Evolutionary conservation across 768 basidiomycete genomes (phyloP), one percentile per base, ranked within the genome.

Genomic region (Rubroboletus pulcherrimus): DNA sequence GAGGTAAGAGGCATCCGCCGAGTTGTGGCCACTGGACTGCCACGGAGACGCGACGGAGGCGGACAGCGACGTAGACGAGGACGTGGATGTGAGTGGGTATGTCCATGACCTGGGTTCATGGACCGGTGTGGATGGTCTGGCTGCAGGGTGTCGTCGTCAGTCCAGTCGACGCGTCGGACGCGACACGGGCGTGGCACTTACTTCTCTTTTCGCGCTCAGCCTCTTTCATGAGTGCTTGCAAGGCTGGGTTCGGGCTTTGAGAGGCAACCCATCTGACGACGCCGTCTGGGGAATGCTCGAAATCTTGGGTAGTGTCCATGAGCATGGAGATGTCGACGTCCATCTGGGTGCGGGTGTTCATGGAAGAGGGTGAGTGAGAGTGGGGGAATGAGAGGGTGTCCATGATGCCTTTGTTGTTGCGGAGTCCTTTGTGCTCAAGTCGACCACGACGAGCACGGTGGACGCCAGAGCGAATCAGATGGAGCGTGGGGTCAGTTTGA

Each of bases 221-320:
- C 45, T 68, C 67, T n/a, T 33, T 57, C 37, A 68, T 65, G 52
- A 68, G 65, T 0, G 59, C 63, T 17, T 57, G 65, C 29, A 68
- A 42, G 0, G 60, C 67, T 4, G 67, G 67, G 8, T 60, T 63
- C 2, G 64, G 49, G 42, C 54, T 57, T 34, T 68, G 67, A 0
- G 67, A 69, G 6, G 67, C 61, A 4, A 63, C 67, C 67, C 67
- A 68, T 30, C 46, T 49, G n/a, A 69, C 65, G 51, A 54, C 63
- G 44, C 40, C 63, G 12, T 56, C 56, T 12, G 31, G 52, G 19
- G 58, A 24, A 4, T 50, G n/a, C 7, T 56, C 57, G 17, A 58
- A 43, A 14, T 60, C 59, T 15, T 56, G 51, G 17, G 24, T 43
- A 35, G 49, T 51, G 45, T 68, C 60, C 60, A 64, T 59, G 37